phyloP scores from a whole-genome alignment of 495 filamentous ascomycete species.

The Apodospora peruviana region DNA sequence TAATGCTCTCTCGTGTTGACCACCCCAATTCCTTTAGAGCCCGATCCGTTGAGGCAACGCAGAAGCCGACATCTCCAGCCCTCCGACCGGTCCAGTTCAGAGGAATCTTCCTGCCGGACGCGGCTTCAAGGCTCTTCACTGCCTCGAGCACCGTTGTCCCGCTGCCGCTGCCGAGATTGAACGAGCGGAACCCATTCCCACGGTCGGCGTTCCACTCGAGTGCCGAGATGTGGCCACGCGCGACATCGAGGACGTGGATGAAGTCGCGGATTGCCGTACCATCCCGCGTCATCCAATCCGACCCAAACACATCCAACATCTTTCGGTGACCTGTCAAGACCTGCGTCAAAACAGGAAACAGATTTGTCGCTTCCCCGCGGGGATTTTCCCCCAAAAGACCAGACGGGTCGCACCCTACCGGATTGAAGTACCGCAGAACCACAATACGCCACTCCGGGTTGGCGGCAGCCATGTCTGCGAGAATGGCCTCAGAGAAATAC shows the following conservation, averaged over 20 bases:
- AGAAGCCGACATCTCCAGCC: slow-evolving; percentile 23
- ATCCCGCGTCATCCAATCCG: slow-evolving; percentile 60
- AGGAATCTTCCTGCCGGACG: slow-evolving; percentile 14
- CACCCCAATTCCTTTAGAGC: slow-evolving; percentile 24
- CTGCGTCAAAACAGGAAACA: slow-evolving; percentile 56
- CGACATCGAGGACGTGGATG: slow-evolving; percentile 60
- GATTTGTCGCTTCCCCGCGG: slow-evolving; percentile 55
- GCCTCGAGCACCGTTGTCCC: slow-evolving; percentile 50
- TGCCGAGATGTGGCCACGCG: slow-evolving; percentile 58
- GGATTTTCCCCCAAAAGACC: slow-evolving; percentile 62
- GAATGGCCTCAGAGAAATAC: slow-evolving; percentile 60
- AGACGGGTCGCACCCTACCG: slow-evolving; percentile 59
- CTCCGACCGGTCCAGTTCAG: slow-evolving; percentile 13
- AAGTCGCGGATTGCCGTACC: slow-evolving; percentile 74
- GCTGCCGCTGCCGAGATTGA: slow-evolving; percentile 48
- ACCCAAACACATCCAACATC: slow-evolving; percentile 55
- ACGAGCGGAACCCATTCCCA: slow-evolving; percentile 43
- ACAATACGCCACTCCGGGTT: slow-evolving; percentile 58
- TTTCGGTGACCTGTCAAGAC: slow-evolving; percentile 52
- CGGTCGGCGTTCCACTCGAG: slow-evolving; percentile 21
- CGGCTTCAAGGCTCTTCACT: slow-evolving; percentile 31
- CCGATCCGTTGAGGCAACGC: slow-evolving; percentile 20
- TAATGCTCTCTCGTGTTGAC: slow-evolving; percentile 17
- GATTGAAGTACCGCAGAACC: slow-evolving; percentile 64
- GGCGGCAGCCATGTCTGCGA: slow-evolving; percentile 54